Evolutionary conservation across 495 filamentous ascomycete species (phyloP).

Genomic region (Neurospora sp.): DNA sequence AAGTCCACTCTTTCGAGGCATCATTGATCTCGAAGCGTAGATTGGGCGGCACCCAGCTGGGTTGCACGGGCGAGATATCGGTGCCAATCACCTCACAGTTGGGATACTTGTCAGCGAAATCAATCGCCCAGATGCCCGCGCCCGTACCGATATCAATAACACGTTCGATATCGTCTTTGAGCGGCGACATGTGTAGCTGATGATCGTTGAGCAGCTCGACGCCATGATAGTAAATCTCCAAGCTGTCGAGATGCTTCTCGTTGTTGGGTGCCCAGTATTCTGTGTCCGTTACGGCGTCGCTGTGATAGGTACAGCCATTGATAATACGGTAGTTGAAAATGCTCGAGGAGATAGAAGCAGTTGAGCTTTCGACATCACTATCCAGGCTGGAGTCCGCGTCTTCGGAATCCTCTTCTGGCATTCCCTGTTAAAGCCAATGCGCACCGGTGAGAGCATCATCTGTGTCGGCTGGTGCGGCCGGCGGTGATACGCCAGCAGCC

Average conservation of each 20-base stretch:
- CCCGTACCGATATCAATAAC: constrained; percentile 45
- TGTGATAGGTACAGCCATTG: constrained; percentile 27
- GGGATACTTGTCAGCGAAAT: constrained; percentile 32
- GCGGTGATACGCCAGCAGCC: not conserved
- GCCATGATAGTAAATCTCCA: constrained; percentile 11
- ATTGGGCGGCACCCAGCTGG: constrained; percentile 29
- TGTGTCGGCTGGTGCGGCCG: not conserved
- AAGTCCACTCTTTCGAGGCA: constrained; percentile 37
- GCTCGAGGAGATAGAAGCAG: constrained; percentile 32
- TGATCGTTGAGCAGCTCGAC: not conserved
- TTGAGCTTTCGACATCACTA: constrained; percentile 13
- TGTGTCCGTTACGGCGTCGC: constrained; percentile 2
- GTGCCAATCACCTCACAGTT: constrained; percentile 23
- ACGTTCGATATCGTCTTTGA: not conserved
- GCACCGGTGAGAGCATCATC: not conserved
- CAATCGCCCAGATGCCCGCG: constrained; percentile 42
- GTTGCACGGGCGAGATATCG: constrained; percentile 33
- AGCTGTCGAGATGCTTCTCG: constrained; percentile 12
- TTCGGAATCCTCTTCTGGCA: not conserved
- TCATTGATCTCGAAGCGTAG: constrained; percentile 36
- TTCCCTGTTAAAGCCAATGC: not conserved
- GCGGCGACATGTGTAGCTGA: not conserved
- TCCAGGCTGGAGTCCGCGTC: not conserved
- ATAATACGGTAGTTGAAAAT: constrained; percentile 32
- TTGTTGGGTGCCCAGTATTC: constrained; percentile 17